Evolutionary conservation across 2,329 filamentous ascomycete species (phyloP).

Genomic region (Fusarium chlamydosporum): DNA sequence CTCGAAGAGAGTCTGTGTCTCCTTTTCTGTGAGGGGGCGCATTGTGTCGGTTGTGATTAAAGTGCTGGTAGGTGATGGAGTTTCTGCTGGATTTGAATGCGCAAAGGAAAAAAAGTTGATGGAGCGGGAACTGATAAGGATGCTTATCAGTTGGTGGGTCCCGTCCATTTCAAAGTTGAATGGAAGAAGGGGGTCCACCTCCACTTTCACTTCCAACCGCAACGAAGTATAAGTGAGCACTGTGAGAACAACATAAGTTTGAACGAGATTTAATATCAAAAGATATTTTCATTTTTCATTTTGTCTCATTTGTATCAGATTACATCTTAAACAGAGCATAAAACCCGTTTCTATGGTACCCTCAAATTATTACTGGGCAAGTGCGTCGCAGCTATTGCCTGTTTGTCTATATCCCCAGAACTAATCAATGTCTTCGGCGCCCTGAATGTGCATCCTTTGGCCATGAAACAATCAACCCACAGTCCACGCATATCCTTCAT

Average conservation of each 20-base stretch:
- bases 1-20: slow-evolving; percentile 86
- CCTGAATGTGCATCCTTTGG: too few species aligned
- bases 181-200: slow-evolving; percentile 11
- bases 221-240: slow-evolving; percentile 1
- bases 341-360: too few species aligned
- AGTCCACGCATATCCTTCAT: too few species aligned
- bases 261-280: neutral
- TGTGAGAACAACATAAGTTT: neutral
- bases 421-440: too few species aligned
- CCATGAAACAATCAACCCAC: too few species aligned
- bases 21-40: slow-evolving; percentile 84
- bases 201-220: slow-evolving; percentile 1
- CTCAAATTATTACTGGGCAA: too few species aligned
- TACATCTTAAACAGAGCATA: neutral
- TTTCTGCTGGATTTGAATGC: slow-evolving; percentile 21
- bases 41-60: slow-evolving; percentile 64
- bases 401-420: too few species aligned
- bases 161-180: neutral
- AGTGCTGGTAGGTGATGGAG: slow-evolving; percentile 13
- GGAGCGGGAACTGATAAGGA: slow-evolving; percentile 42
- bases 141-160: slow-evolving; percentile 36
- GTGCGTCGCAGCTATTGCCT: too few species aligned
- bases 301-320: neutral
- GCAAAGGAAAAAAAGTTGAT: slow-evolving; percentile 45
- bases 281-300: too few species aligned